Base-by-base conservation (phyloP, 306 rosid species). In the Trichosanthes cucumerina region DNA sequence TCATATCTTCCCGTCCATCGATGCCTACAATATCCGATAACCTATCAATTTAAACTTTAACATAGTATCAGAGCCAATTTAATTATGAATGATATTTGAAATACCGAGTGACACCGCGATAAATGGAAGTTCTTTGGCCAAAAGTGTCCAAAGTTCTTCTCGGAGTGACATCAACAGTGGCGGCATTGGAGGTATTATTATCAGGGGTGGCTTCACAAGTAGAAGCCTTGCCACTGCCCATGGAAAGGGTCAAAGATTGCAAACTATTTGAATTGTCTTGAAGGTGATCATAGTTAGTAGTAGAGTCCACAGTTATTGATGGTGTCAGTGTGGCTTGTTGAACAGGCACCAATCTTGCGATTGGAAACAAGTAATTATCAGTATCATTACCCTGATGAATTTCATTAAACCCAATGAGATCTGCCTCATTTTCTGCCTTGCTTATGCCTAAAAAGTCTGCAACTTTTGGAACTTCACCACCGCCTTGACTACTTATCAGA, bases 1-100 rank as follows among this genome's bases (percentile, higher is more conserved):
- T 96, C 99, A 83, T 96, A 96, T 75, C 99, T 89, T 46, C 98
- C 99, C 1, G 99, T 96, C 99, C 99, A 96, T 80, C 99, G 88
- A 88, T 96, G 99, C 82, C 99, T 96, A 14, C 9, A 57, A 34
- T 41, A 76, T 38, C 1, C 23, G 6, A 18, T 39, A 18, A 52
- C 23, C 7, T 23, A 18, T 18, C 23, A 18, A 6, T 8, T 52
- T 52, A 18, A 52, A 52, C 58, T 52, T 52, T 50, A 16, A 15
- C 1, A 28, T 60, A 16, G 39, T 28, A 60, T 15, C 4, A 13
- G n/a, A 60, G 39, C 2, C 23, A n/a, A n/a, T n/a, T n/a, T n/a
- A n/a, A n/a, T n/a, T n/a, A n/a, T n/a, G n/a, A n/a, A n/a, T n/a
- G n/a, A n/a, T n/a, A 18, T 1, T 26, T 4, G 33, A 28, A 1